A percentile compares a stretch with the other conserved stretches of the same genome.
Conservation (phyloP, 441 rosid genomes). For the Erysimum pusillum region DNA sequence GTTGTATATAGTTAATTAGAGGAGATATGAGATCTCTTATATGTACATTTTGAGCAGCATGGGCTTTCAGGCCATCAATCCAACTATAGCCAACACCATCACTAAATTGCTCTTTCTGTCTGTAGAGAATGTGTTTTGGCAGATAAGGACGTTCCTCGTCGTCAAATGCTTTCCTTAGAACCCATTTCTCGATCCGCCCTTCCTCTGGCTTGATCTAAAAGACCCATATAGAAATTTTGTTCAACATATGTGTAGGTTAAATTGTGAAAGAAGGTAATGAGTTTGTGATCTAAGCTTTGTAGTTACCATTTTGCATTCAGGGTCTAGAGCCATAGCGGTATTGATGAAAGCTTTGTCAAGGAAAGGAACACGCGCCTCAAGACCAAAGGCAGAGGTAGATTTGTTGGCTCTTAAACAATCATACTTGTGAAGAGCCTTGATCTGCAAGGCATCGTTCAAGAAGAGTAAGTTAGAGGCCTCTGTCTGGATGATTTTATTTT, state of each 20-base stretch:
- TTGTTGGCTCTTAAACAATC: constrained; percentile 94
- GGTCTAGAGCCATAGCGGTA: constrained; percentile 83
- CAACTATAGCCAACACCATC: constrained; percentile 96
- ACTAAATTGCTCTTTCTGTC: constrained; percentile 93
- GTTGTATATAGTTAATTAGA: neutral
- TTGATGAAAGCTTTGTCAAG: constrained; percentile 83
- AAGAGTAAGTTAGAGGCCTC: neutral
- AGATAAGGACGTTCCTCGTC: constrained; percentile 81
- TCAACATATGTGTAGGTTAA: neutral
- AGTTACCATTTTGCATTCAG: constrained; percentile 81
- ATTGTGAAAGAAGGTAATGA: neutral
- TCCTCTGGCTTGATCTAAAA: constrained; percentile 67
- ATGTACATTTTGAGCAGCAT: constrained; percentile 68
- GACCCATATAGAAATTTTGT: neutral
- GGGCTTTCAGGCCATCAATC: constrained; percentile 93
- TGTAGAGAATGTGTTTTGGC: constrained; percentile 89
- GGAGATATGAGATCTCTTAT: neutral
- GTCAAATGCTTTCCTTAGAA: constrained; percentile 81
- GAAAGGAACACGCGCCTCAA: constrained; percentile 91
- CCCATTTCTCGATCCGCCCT: constrained; percentile 86
- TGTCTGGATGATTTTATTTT: neutral
- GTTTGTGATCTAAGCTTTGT: neutral
- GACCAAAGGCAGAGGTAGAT: constrained; percentile 91
- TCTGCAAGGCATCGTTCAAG: constrained; percentile 50
- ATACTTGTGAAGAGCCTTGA: constrained; percentile 85